Conservation (phyloP, 768 basidiomycete species). For the Sporobolomyces phaffii region DNA sequence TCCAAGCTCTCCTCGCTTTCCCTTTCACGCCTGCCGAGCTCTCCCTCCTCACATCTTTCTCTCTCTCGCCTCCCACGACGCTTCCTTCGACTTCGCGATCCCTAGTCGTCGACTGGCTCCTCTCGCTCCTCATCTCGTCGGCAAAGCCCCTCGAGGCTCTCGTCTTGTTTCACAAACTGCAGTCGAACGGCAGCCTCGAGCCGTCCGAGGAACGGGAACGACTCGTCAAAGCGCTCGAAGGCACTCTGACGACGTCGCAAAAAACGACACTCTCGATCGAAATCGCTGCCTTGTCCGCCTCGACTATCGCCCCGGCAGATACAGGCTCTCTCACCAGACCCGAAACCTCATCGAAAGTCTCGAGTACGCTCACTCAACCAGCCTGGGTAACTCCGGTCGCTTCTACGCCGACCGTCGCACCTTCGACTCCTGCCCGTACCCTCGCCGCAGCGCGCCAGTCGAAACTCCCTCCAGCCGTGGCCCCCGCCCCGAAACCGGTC, state of each 20-base stretch:
- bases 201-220: slow-evolving; percentile 19
- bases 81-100: neutral
- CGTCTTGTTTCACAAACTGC: slow-evolving; percentile 10
- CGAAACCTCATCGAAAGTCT: neutral
- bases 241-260: slow-evolving; percentile 23
- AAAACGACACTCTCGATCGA: slow-evolving; percentile 18
- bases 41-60: slow-evolving; percentile 22
- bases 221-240: slow-evolving; percentile 23
- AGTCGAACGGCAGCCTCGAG: neutral
- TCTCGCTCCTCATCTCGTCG: slow-evolving; percentile 33
- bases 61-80: neutral
- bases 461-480: slow-evolving; percentile 9
- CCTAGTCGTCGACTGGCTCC: slow-evolving; percentile 32
- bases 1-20: slow-evolving; percentile 19
- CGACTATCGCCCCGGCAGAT: neutral
- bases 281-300: neutral
- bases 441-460: slow-evolving; percentile 9
- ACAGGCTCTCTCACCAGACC: no score
- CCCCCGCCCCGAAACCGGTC: neutral
- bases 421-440: slow-evolving; percentile 3
- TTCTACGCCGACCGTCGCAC: neutral
- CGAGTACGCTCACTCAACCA: slow-evolving; percentile 30
- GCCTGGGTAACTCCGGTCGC: slow-evolving; percentile 28
- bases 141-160: slow-evolving; percentile 30
- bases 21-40: slow-evolving; percentile 24